Evolutionary conservation across 2,329 filamentous ascomycete genomes (phyloP), one percentile per base, ranked within the genome.

Genomic region (Polytolypa hystricis): DNA sequence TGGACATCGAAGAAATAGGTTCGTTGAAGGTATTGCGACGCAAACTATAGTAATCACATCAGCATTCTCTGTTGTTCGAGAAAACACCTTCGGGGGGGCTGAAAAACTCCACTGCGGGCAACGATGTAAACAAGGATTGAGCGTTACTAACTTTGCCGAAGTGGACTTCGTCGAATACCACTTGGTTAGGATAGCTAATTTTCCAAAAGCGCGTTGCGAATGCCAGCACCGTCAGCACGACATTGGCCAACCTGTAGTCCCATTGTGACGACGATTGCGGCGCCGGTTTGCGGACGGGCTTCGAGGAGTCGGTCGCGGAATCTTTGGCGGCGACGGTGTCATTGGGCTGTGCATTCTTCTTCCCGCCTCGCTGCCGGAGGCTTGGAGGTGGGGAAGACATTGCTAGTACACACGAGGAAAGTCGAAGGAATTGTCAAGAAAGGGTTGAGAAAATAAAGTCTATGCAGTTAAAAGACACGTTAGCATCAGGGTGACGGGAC

Each of bases 1-100:
- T 98, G 91, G 38, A 98, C 91, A 67, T 98, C 91, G 77, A 98
- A 98, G 73, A 98, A 98, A 70, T 96, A 98, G 44, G 86, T 95
- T 53, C 86, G 81, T 66, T 95, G 81, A 51, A 98, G 79, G 61
- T 98, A 98, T 61, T 80, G 77, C 9, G 73, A 76, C 46, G 66
- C 65, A 43, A 69, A 69, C 66, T 68, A 49, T 29, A 10, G 30
- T n/a, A n/a, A n/a, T n/a, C n/a, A n/a, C n/a, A n/a, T n/a, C n/a
- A n/a, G n/a, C n/a, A n/a, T n/a, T n/a, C n/a, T n/a, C n/a, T n/a
- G n/a, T n/a, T n/a, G n/a, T n/a, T n/a, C n/a, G n/a, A n/a, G n/a
- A n/a, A n/a, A n/a, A n/a, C n/a, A n/a, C n/a, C n/a, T n/a, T n/a
- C n/a, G n/a, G n/a, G n/a, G n/a, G n/a, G n/a, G n/a, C n/a, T n/a